phyloP scores from a whole-genome alignment of 2,329 filamentous ascomycete genomes.

The Aspergillus tubingensis region DNA sequence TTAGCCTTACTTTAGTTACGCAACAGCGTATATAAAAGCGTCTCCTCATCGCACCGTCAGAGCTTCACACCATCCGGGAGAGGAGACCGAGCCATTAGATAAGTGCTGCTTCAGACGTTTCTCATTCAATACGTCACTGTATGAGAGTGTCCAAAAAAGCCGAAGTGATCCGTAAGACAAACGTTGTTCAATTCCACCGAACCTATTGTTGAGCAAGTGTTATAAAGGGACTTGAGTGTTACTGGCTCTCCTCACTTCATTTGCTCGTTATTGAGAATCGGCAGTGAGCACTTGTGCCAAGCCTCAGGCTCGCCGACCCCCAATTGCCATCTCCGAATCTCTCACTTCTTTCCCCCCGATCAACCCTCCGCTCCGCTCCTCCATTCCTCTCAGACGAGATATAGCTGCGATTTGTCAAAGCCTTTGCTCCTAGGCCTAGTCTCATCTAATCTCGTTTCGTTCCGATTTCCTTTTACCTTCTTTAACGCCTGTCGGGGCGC shows the following conservation, averaged over 20 bases:
- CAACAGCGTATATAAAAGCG: background rate
- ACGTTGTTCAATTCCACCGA: background rate
- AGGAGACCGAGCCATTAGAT: background rate
- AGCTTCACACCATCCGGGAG: background rate
- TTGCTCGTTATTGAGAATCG: background rate
- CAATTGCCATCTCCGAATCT: background rate
- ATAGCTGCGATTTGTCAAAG: background rate
- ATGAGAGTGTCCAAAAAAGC: background rate
- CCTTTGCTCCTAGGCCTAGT: background rate
- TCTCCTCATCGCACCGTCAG: background rate
- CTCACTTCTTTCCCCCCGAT: background rate
- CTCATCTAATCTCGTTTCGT: no score
- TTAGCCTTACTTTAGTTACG: no score
- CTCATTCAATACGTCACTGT: background rate
- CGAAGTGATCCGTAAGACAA: background rate
- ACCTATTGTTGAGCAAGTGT: background rate
- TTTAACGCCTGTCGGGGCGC: background rate
- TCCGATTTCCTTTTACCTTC: background rate
- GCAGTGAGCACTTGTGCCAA: background rate
- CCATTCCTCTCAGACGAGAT: background rate
- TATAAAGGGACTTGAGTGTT: background rate
- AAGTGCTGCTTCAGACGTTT: background rate
- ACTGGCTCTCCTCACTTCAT: background rate
- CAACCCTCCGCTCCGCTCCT: background rate
- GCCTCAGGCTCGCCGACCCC: background rate